phyloP scores from a whole-genome alignment of 148 eudicot genomes.

The Euryodendron excelsum region DNA sequence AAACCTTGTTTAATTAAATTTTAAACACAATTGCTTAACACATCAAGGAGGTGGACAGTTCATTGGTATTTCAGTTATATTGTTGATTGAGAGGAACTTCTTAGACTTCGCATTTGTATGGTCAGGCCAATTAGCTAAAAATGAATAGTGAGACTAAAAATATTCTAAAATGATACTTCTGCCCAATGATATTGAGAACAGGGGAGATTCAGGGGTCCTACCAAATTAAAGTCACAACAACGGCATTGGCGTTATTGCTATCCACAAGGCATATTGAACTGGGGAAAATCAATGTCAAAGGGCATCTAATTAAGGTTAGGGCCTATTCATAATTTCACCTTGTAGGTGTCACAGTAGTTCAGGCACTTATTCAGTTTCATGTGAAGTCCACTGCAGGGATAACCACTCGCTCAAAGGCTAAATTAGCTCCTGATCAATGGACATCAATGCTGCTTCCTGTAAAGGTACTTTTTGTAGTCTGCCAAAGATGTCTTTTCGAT shows the following conservation, averaged over 20 bases:
- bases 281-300: constrained; percentile 67
- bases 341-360: background rate
- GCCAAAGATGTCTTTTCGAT: constrained; percentile 1
- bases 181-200: constrained; percentile 25
- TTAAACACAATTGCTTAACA: background rate
- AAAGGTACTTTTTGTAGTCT: constrained; percentile 46
- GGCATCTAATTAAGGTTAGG: constrained; percentile 75
- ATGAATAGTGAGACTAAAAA: background rate
- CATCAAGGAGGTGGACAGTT: background rate
- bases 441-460: constrained; percentile 68
- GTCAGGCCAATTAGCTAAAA: constrained; percentile 1
- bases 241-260: constrained; percentile 84
- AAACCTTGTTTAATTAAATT: background rate
- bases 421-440: constrained; percentile 86
- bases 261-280: constrained; percentile 77
- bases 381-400: constrained; percentile 82
- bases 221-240: constrained; percentile 92
- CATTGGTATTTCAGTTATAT: background rate
- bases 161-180: background rate
- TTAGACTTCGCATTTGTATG: background rate
- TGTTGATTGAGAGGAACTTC: background rate
- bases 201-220: constrained; percentile 94
- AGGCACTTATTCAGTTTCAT: constrained; percentile 28
- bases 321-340: constrained; percentile 8
- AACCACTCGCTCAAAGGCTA: constrained; percentile 90